Percentiles rank a stretch among this genome's conserved stretches.
phyloP scores from a whole-genome alignment of 2,329 filamentous ascomycete species.

The Alternaria infectoria region DNA sequence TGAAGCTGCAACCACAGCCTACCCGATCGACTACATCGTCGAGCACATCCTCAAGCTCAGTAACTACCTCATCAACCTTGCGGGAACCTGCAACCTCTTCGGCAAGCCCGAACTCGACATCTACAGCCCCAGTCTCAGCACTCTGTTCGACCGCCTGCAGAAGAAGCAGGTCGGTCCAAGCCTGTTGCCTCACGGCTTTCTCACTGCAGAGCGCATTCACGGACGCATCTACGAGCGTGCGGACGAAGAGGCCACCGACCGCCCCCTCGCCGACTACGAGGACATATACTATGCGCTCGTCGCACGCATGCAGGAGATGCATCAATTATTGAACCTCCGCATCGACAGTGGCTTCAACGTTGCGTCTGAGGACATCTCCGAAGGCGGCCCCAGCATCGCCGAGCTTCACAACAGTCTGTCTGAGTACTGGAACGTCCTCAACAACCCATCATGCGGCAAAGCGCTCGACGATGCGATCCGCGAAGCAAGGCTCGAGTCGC shows the following conservation, averaged over 20 bases:
- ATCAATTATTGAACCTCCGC: conserved; percentile 28
- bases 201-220: conserved; percentile 10
- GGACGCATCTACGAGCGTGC: conserved; percentile 42
- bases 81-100: conserved; percentile 16
- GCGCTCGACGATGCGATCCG: conserved; percentile 36
- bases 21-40: conserved; percentile 22
- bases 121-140: conserved; percentile 38
- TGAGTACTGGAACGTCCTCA: conserved; percentile 33
- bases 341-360: conserved; percentile 34
- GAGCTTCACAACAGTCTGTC: conserved; percentile 21
- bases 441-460: conserved; percentile 28
- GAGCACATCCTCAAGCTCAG: conserved; percentile 25
- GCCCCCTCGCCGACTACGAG: conserved; percentile 41
- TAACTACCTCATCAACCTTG: conserved; percentile 17
- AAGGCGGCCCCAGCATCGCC: conserved; percentile 18
- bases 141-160: conserved; percentile 44
- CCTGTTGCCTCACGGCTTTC: conserved; percentile 18
- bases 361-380: conserved; percentile 13
- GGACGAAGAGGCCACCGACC: conserved; percentile 53
- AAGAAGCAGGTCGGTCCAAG: conserved; percentile 28
- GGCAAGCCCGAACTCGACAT: conserved; percentile 11
- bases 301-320: conserved; percentile 34
- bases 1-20: conserved; percentile 5
- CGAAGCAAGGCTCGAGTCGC: conserved; percentile 16
- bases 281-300: conserved; percentile 43